Conservation (phyloP, 345 rosid species). For the Excoecaria agallocha region DNA sequence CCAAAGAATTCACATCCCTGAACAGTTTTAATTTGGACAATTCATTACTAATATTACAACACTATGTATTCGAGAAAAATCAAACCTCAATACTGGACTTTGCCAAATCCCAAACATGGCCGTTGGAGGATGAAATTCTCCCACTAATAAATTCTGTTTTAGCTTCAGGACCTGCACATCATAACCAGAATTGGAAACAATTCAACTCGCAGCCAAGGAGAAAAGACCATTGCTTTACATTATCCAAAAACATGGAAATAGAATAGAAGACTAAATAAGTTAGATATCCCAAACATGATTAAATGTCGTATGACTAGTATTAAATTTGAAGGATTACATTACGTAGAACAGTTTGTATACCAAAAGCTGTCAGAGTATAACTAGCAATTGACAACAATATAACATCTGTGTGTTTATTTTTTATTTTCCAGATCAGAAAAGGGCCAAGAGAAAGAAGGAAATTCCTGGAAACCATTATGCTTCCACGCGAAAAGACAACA, state of each 20-base stretch:
- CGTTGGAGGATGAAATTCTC: constrained; percentile 9
- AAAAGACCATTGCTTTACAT: not conserved
- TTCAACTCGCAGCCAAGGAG: not conserved
- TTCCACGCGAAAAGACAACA: not conserved
- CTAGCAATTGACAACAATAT: not conserved
- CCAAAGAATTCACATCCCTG: constrained; percentile 19
- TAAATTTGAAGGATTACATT: not conserved
- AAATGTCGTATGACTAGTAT: not conserved
- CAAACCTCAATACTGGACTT: constrained; percentile 23
- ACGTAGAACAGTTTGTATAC: not conserved
- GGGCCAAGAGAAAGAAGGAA: not conserved
- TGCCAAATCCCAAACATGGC: constrained; percentile 12
- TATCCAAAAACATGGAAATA: not conserved
- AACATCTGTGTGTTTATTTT: not conserved
- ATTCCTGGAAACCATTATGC: not conserved
- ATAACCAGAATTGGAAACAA: not conserved
- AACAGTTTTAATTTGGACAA: constrained; percentile 19
- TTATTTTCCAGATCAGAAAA: not conserved
- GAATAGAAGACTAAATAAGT: not conserved
- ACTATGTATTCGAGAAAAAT: constrained; percentile 12
- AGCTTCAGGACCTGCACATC: constrained; percentile 21
- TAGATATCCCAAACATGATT: not conserved
- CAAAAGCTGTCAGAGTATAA: not conserved
- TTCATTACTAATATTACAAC: constrained; percentile 24
- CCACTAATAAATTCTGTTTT: constrained; percentile 11